Evolutionary conservation across 225 moss, liverwort and hornwort genomes (phyloP).

Genomic region (Climacium dendroides): DNA sequence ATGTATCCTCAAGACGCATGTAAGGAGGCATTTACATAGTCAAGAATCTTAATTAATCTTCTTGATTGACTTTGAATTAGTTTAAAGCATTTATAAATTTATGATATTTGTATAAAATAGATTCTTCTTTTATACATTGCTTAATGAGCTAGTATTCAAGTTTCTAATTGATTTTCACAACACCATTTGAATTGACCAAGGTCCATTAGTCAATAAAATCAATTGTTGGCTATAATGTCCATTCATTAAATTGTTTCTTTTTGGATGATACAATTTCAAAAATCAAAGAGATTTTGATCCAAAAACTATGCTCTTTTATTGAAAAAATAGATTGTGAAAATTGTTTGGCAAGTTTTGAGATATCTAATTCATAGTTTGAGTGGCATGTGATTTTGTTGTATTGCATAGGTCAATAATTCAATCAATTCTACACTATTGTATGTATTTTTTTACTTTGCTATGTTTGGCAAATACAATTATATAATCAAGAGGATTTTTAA

Average conservation of each 20-base stretch:
- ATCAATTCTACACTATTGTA: neutral
- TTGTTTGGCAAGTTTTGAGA: no score
- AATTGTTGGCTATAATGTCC: neutral
- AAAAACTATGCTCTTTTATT: neutral
- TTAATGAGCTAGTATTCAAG: neutral
- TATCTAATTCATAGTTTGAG: no score
- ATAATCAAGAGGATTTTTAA: neutral
- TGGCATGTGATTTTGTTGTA: neutral
- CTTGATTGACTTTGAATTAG: neutral
- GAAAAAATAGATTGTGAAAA: neutral
- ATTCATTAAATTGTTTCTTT: neutral
- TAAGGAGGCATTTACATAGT: no score
- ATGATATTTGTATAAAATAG: neutral
- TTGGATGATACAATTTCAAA: neutral
- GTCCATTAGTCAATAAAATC: neutral
- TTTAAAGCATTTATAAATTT: neutral
- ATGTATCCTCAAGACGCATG: neutral
- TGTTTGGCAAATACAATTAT: rapidly evolving
- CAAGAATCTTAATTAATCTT: neutral
- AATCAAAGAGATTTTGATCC: neutral
- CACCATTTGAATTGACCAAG: neutral
- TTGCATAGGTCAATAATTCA: neutral
- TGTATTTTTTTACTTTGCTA: neutral
- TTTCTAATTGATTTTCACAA: neutral
- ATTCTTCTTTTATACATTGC: neutral